A percentile compares a stretch with the other conserved stretches of the same genome.
These are phyloP conservation scores for Pythium rishiriense DNA, from an alignment of 352 stramenopile species.

Conservation along the genomic window DNA sequence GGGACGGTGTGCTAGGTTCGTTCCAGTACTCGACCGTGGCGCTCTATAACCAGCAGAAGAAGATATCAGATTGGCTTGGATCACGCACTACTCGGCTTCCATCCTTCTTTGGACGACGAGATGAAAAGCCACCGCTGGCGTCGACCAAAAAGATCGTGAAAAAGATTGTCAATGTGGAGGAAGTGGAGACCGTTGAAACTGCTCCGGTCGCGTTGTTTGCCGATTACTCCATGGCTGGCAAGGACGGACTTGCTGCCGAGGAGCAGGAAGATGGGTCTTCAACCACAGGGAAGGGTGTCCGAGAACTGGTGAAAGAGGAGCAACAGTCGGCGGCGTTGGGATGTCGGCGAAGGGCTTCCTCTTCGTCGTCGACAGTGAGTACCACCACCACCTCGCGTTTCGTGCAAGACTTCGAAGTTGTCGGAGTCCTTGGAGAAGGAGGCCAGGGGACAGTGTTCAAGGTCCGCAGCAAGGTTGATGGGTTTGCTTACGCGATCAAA, in stretches of 20 bases:
- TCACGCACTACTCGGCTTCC: conserved; percentile 31
- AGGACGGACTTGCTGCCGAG: background rate
- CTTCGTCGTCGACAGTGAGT: conserved; percentile 11
- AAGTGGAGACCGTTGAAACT: conserved; percentile 14
- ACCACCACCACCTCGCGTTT: conserved; percentile 41
- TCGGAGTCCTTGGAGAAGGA: conserved; percentile 62
- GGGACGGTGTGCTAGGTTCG: conserved; percentile 22
- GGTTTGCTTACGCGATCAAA: conserved; percentile 78
- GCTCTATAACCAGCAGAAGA: conserved; percentile 44
- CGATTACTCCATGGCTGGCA: conserved; percentile 17
- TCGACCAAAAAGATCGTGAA: conserved; percentile 11
- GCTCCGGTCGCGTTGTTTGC: conserved; percentile 19
- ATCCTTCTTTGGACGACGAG: conserved; percentile 22
- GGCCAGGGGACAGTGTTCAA: conserved; percentile 79
- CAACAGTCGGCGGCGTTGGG: background rate
- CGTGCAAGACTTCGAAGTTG: conserved; percentile 72
- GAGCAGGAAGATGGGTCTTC: background rate
- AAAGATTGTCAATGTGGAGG: conserved; percentile 12
- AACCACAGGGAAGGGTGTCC: conserved; percentile 12
- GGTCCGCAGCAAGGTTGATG: conserved; percentile 69
- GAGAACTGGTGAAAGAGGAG: conserved; percentile 19
- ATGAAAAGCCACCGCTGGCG: conserved; percentile 18
- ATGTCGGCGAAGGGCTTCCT: conserved; percentile 6
- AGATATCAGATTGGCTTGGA: conserved; percentile 53
- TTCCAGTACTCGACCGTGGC: conserved; percentile 34